These are phyloP conservation scores for Aspergillus pseudonomiae DNA, from an alignment of 2,329 filamentous ascomycete species.

Conservation along the genomic window DNA sequence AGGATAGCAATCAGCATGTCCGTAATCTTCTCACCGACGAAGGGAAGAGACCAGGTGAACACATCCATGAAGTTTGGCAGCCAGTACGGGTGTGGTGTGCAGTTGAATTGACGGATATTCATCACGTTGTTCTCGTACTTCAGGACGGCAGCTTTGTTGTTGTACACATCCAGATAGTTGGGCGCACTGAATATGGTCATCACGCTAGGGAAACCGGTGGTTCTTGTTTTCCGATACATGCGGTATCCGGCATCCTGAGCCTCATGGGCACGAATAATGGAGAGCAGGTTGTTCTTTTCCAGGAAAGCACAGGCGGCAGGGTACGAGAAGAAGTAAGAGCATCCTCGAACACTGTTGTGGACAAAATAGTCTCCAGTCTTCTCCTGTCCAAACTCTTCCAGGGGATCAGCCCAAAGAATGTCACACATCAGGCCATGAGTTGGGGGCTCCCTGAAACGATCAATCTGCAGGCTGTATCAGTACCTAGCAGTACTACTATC, in stretches of 20 bases:
- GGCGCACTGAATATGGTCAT: constrained; percentile 99
- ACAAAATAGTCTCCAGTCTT: constrained; percentile 97
- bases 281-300: constrained; percentile 98
- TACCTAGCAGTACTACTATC: not conserved
- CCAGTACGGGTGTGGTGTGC: constrained; percentile 99
- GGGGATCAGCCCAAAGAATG: constrained; percentile 96
- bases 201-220: constrained; percentile 96
- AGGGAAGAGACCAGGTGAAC: constrained; percentile 99
- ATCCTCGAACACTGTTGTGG: constrained; percentile 97
- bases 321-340: constrained; percentile 99
- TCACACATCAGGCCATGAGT: constrained; percentile 99
- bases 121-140: constrained; percentile 99
- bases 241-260: constrained; percentile 97
- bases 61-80: constrained; percentile 99
- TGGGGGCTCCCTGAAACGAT: constrained; percentile 95
- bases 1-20: constrained; percentile 99
- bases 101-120: constrained; percentile 99
- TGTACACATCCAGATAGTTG: constrained; percentile 98
- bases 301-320: constrained; percentile 95
- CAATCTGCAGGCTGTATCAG: constrained; percentile 64
- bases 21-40: constrained; percentile 98
- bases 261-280: constrained; percentile 95
- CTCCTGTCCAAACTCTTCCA: constrained; percentile 98
- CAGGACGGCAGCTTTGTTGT: constrained; percentile 98
- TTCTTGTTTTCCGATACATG: constrained; percentile 98